Percentiles rank a stretch among this genome's conserved stretches.
phyloP scores from a whole-genome alignment of 2,329 filamentous ascomycete genomes.

The Whalleya microplaca region DNA sequence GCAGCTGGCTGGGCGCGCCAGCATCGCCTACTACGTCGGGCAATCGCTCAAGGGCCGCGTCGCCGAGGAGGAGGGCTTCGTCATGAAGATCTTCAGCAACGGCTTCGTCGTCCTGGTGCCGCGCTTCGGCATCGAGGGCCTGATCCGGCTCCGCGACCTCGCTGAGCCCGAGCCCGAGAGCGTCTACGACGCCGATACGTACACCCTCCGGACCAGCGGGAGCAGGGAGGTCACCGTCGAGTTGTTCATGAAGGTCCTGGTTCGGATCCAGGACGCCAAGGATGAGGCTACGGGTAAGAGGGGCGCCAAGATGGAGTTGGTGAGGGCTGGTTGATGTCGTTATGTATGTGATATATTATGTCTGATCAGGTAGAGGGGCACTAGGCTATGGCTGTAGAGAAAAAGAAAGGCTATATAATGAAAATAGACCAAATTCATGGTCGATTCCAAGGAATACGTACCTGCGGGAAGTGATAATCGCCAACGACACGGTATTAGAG shows the following conservation, averaged over 20 bases:
- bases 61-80: constrained; percentile 86
- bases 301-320: constrained; percentile 77
- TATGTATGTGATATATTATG: too few species aligned
- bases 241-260: constrained; percentile 88
- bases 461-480: too few species aligned
- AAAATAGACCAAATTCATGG: too few species aligned
- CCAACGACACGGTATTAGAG: too few species aligned
- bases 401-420: not conserved
- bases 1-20: constrained; percentile 90
- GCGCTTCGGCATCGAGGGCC: constrained; percentile 89
- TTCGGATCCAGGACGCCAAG: constrained; percentile 88
- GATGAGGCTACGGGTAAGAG: constrained; percentile 97
- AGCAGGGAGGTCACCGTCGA: constrained; percentile 66
- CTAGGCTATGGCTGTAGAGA: too few species aligned
- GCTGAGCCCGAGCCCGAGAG: constrained; percentile 77
- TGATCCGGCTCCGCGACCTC: constrained; percentile 85
- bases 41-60: constrained; percentile 83
- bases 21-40: constrained; percentile 96
- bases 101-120: constrained; percentile 97
- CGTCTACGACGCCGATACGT: constrained; percentile 84
- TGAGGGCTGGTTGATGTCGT: constrained; percentile 39
- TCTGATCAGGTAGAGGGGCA: too few species aligned
- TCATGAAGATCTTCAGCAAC: constrained; percentile 97
- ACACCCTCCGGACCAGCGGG: constrained; percentile 68
- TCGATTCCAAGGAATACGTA: too few species aligned